A percentile compares a stretch with the other conserved stretches of the same genome.
phyloP scores from a whole-genome alignment of 805 yeast genomes.

The Yamadazyma laniorum region DNA sequence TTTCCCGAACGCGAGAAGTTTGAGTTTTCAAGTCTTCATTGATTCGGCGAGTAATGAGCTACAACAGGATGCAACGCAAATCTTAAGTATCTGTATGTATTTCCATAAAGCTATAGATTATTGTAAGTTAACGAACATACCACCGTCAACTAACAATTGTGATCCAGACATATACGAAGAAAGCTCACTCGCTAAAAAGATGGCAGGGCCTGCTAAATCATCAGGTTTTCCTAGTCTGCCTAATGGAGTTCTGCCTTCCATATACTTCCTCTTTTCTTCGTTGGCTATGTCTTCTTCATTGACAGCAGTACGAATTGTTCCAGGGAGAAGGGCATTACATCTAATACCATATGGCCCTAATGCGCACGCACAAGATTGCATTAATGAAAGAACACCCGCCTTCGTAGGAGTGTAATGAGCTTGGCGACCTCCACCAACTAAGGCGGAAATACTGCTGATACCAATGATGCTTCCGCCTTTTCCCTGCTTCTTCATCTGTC shows the following conservation, averaged over 20 bases:
- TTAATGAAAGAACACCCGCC: conserved; percentile 44
- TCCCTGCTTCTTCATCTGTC: conserved; percentile 44
- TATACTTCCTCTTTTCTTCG: conserved; percentile 30
- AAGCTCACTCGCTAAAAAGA: conserved; percentile 39
- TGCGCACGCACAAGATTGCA: conserved; percentile 45
- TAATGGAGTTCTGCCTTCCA: conserved; percentile 41
- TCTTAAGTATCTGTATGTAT: too few relatives aligned
- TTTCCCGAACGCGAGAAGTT: too few relatives aligned
- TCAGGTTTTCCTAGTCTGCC: conserved; percentile 37
- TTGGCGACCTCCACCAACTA: conserved; percentile 46
- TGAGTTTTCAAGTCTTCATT: too few relatives aligned
- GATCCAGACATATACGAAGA: conserved; percentile 40
- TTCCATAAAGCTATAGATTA: too few relatives aligned
- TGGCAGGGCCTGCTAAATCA: conserved; percentile 44
- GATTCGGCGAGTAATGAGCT: too few relatives aligned
- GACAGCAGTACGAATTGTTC: conserved; percentile 42
- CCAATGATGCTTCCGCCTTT: conserved; percentile 49
- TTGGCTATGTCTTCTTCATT: conserved; percentile 44
- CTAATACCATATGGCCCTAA: conserved; percentile 44
- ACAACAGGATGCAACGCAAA: too few relatives aligned
- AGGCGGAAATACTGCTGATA: conserved; percentile 40
- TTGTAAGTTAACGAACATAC: conserved; percentile 44
- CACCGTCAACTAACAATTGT: conserved; percentile 45
- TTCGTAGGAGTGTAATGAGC: conserved; percentile 49
- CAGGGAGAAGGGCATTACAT: conserved; percentile 47